Evolutionary conservation across 2,329 filamentous ascomycete species (phyloP).

Genomic region (Hypoxylon sp.): DNA sequence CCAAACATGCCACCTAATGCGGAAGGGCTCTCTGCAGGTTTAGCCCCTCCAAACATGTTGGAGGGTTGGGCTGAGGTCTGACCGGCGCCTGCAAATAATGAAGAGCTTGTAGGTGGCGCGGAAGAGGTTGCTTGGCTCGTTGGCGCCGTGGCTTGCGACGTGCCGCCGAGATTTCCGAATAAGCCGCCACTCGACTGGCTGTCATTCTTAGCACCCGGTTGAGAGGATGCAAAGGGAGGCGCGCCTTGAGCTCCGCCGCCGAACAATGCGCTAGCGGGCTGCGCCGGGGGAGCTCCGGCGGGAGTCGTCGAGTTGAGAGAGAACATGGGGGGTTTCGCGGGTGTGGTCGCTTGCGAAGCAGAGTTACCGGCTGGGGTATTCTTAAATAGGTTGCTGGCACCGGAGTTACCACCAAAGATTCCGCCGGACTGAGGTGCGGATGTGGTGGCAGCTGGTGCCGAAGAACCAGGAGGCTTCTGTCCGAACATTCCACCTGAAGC

Average conservation of each 20-base stretch:
- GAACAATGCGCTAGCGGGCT: slow-evolving; percentile 45
- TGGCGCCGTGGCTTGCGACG: slow-evolving; percentile 35
- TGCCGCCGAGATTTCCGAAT: slow-evolving; percentile 28
- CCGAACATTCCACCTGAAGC: slow-evolving; percentile 42
- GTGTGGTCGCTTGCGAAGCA: slow-evolving; percentile 51
- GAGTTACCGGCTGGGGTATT: slow-evolving; percentile 33
- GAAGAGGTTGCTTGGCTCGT: slow-evolving; percentile 44
- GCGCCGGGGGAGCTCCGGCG: slow-evolving; percentile 60
- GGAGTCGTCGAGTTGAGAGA: slow-evolving; percentile 62
- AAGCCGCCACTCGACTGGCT: slow-evolving; percentile 27
- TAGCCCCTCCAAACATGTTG: slow-evolving; percentile 40
- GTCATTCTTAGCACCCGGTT: slow-evolving; percentile 47
- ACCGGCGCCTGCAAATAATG: slow-evolving; percentile 32
- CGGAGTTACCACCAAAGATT: slow-evolving; percentile 37
- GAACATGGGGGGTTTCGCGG: slow-evolving; percentile 59
- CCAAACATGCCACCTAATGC: slow-evolving; percentile 34
- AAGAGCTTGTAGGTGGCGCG: slow-evolving; percentile 30
- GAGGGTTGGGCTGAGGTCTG: slow-evolving; percentile 33
- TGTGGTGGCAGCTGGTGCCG: slow-evolving; percentile 33
- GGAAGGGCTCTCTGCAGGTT: slow-evolving; percentile 39
- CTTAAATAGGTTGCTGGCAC: slow-evolving; percentile 37
- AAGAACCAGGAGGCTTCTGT: slow-evolving; percentile 34
- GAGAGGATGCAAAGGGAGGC: slow-evolving; percentile 52
- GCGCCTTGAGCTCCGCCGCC: slow-evolving; percentile 32
- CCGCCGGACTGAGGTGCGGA: slow-evolving; percentile 36